Base-by-base conservation (phyloP, 305 asterid genomes). In the Andrographis paniculata region DNA sequence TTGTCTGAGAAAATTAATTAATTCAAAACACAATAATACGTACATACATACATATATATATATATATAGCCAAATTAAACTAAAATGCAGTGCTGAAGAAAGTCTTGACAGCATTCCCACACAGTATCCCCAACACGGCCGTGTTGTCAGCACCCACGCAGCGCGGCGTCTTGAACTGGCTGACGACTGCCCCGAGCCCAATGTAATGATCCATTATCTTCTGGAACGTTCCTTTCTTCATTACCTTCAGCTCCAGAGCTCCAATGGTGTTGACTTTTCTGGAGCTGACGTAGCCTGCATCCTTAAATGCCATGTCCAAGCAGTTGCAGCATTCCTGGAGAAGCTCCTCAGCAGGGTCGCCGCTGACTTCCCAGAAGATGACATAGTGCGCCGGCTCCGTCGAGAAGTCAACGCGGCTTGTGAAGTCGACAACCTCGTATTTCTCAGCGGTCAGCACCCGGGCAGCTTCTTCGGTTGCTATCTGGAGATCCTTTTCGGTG, bases 141-240 rank as follows among this genome's bases (percentile, higher is more conserved):
- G 2, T 43, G 35, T 89, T 89, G 5, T 56, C 64, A 2, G 82
- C 71, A 3, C 93, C 91, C 17, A 89, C 82, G 35, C 94, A 89
- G 13, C 97, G 48, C 7, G 97, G 97, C 2, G 94, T 82, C 59
- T 89, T 89, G 82, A 84, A 89, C 76, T 89, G 97, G 69, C 97
- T 89, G 14, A 84, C 95, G 4, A 95, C 95, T 3, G 85, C 91
- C 1, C 97, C 97, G 15, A 79, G 45, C 9, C 85, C 93, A 3
- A 89, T 94, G 30, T 68, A 78, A 47, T 85, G 95, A 53, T 76
- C 95, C 68, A 82, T 28, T 14, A 89, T 82, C 87, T 77, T 80
- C 19, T 79, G 87, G 44, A 89, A 89, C 0, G 97, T 85, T 1
- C 94, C 95, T 45, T 50, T 67, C 76, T 45, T 66, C 61, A 89